Percentiles rank a stretch among this genome's conserved stretches.
These are phyloP conservation scores for Pistacia integerrima DNA, from an alignment of 345 rosid species.

Conservation along the genomic window DNA sequence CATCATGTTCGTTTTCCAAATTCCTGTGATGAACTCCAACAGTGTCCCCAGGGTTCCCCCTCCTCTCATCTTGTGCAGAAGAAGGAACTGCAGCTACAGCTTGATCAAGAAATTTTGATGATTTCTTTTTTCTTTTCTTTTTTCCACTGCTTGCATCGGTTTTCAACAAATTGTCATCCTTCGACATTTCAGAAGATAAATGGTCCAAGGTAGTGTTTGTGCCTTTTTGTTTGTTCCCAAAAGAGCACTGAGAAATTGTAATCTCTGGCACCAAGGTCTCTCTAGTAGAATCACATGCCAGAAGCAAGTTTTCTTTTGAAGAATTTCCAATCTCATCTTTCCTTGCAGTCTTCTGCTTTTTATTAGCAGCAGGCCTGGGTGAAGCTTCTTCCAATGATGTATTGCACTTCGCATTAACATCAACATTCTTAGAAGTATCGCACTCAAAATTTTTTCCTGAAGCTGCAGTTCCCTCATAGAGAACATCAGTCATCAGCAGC, in stretches of 20 bases:
- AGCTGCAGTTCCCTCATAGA: slow-evolving; percentile 14
- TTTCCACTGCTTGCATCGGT: slow-evolving; percentile 17
- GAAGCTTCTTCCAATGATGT: slow-evolving; percentile 23
- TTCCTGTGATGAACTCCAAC: slow-evolving; percentile 11
- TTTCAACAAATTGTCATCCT: slow-evolving; percentile 13
- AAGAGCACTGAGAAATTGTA: slow-evolving; percentile 18
- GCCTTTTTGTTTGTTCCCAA: slow-evolving; percentile 17
- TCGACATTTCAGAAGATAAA: slow-evolving; percentile 20
- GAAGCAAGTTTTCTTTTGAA: slow-evolving; percentile 3
- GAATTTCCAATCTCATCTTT: slow-evolving; percentile 21
- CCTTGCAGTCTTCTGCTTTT: slow-evolving; percentile 26
- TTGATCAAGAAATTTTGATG: slow-evolving; percentile 22
- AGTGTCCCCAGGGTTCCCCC: slow-evolving; percentile 14
- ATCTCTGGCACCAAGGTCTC: slow-evolving; percentile 12
- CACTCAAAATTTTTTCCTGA: slow-evolving; percentile 9
- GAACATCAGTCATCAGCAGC: slow-evolving; percentile 12
- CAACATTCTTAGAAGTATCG: slow-evolving; percentile 11
- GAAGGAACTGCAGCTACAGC: slow-evolving; percentile 24
- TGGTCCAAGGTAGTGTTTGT: slow-evolving; percentile 17
- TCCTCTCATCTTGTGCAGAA: slow-evolving; percentile 17
- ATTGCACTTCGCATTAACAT: slow-evolving; percentile 6
- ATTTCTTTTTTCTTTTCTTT: slow-evolving; percentile 36
- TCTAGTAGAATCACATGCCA: slow-evolving; percentile 16
- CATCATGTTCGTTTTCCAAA: slow-evolving; percentile 28
- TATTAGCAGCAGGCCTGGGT: slow-evolving; percentile 27